Conservation (phyloP, 139 green algal genomes). For the Closterium sp. region DNA sequence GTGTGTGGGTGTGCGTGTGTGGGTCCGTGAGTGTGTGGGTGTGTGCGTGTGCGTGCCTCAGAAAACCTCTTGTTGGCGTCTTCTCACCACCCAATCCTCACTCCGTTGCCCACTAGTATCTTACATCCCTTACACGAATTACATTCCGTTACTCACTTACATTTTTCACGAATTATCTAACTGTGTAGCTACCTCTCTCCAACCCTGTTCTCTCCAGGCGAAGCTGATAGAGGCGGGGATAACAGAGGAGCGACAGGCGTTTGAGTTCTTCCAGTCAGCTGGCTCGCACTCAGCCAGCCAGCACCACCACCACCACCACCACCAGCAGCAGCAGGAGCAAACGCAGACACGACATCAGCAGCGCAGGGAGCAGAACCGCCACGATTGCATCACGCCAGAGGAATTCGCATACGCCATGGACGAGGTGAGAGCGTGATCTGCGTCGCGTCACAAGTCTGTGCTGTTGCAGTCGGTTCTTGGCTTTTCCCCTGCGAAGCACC, state of each 20-base stretch:
- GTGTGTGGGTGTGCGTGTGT: too few relatives aligned
- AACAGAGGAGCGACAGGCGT: neutral
- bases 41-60: neutral
- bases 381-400: neutral
- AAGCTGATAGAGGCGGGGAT: neutral
- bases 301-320: too few relatives aligned
- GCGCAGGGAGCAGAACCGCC: neutral
- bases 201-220: neutral
- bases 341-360: neutral
- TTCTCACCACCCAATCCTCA: neutral
- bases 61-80: too few relatives aligned
- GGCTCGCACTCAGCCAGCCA: neutral
- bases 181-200: neutral
- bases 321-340: neutral
- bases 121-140: too few relatives aligned
- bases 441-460: too few relatives aligned
- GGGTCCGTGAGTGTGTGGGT: neutral
- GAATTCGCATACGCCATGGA: neutral
- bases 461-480: too few relatives aligned
- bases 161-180: too few relatives aligned
- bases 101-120: neutral
- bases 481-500: too few relatives aligned
- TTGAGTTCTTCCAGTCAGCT: conserved; percentile 2
- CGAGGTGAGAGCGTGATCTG: neutral
- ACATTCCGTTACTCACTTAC: too few relatives aligned